A percentile compares a stretch with the other conserved stretches of the same genome.
These are phyloP conservation scores for Curvularia lunata DNA, from an alignment of 2,329 filamentous ascomycete genomes.

Conservation along the genomic window DNA sequence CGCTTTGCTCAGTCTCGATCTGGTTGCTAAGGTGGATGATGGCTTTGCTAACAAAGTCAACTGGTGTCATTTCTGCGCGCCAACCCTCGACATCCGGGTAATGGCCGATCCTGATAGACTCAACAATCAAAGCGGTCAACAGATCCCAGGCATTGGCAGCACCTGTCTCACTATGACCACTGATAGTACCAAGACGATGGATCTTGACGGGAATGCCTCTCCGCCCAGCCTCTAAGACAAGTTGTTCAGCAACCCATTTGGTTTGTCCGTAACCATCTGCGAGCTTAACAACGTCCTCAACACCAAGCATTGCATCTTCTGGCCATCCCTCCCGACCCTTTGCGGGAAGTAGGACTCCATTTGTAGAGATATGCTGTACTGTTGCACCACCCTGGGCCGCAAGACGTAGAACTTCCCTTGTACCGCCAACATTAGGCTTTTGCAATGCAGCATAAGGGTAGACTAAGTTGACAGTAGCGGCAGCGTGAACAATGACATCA, in stretches of 20 bases:
- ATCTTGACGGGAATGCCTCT: slow-evolving; percentile 74
- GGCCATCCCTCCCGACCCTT: slow-evolving; percentile 67
- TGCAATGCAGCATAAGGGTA: slow-evolving; percentile 81
- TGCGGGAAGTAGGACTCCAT: slow-evolving; percentile 76
- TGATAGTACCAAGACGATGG: slow-evolving; percentile 77
- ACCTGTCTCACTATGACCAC: slow-evolving; percentile 75
- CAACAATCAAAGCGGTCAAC: slow-evolving; percentile 75
- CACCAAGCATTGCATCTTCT: slow-evolving; percentile 70
- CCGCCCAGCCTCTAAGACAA: slow-evolving; percentile 71
- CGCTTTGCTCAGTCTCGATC: slow-evolving; percentile 64
- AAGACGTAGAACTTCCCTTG: slow-evolving; percentile 74
- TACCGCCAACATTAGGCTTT: slow-evolving; percentile 79
- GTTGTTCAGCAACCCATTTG: slow-evolving; percentile 81
- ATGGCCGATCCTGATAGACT: slow-evolving; percentile 75
- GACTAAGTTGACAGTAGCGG: slow-evolving; percentile 74
- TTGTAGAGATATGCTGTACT: slow-evolving; percentile 79
- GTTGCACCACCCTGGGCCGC: slow-evolving; percentile 72
- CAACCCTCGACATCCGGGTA: slow-evolving; percentile 75
- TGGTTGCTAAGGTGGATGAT: slow-evolving; percentile 74
- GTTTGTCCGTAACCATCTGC: slow-evolving; percentile 79
- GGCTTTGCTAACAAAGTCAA: slow-evolving; percentile 78
- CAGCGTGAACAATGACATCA: slow-evolving; percentile 78
- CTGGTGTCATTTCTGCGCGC: slow-evolving; percentile 83
- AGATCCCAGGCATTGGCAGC: slow-evolving; percentile 81
- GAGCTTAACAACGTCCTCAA: slow-evolving; percentile 72